A percentile compares a stretch with the other conserved stretches of the same genome.
phyloP scores from a whole-genome alignment of 768 basidiomycete genomes.

The Mycena sanguinolenta region DNA sequence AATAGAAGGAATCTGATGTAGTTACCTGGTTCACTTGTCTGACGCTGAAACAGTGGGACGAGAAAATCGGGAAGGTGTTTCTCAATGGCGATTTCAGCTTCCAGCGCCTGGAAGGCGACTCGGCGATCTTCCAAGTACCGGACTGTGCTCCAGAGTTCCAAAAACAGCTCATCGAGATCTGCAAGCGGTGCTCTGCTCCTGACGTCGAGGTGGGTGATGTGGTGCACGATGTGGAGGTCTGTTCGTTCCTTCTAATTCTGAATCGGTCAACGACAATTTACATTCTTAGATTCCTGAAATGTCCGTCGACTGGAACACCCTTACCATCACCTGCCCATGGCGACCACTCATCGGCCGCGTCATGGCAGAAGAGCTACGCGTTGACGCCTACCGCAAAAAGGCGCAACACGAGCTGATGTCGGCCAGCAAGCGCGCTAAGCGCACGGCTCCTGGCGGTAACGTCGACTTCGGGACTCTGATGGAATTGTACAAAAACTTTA shows the following conservation, averaged over 20 bases:
- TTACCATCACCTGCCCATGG: constrained; percentile 34
- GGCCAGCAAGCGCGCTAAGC: too few relatives aligned
- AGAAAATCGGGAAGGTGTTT: constrained; percentile 11
- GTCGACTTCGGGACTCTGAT: too few relatives aligned
- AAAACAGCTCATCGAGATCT: constrained; percentile 11
- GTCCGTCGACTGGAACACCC: constrained; percentile 31
- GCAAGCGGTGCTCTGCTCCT: constrained; percentile 13
- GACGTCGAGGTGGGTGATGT: constrained; percentile 24
- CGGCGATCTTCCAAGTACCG: neutral
- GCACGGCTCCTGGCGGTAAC: too few relatives aligned
- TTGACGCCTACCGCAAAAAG: constrained; percentile 17
- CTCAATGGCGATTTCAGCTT: constrained; percentile 20
- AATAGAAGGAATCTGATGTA: too few relatives aligned
- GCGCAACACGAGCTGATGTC: too few relatives aligned
- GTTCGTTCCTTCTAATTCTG: neutral
- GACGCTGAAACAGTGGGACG: neutral
- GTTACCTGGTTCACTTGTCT: neutral
- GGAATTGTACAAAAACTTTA: too few relatives aligned
- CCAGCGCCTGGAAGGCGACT: constrained; percentile 22
- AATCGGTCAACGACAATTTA: neutral
- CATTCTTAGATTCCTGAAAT: constrained; percentile 24
- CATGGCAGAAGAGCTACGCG: constrained; percentile 30
- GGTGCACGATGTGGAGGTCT: constrained; percentile 31
- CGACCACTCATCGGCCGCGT: constrained; percentile 26
- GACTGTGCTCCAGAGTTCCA: constrained; percentile 13